Evolutionary conservation across 805 yeast genomes (phyloP).

Genomic region (Yamadazyma olivae): DNA sequence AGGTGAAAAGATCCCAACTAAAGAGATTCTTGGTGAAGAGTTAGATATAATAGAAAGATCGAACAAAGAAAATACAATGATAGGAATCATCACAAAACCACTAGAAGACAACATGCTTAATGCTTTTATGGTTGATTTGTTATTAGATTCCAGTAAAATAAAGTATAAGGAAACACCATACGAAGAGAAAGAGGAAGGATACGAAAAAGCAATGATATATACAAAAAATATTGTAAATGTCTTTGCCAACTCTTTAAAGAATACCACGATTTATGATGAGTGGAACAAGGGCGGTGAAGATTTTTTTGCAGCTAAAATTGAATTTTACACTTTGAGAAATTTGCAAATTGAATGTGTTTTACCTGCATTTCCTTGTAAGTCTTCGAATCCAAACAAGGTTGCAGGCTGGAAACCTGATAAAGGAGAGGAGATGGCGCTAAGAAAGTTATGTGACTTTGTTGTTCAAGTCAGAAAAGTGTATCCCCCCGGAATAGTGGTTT

Average conservation of each 20-base stretch:
- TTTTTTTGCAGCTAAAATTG: conserved; percentile 39
- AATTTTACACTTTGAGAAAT: conserved; percentile 48
- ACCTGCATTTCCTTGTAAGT: conserved; percentile 66
- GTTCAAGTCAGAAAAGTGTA: conserved; percentile 32
- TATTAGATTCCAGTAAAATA: not conserved
- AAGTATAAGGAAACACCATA: conserved; percentile 1
- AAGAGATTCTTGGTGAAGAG: not conserved
- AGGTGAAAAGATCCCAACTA: not conserved
- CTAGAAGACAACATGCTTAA: conserved; percentile 24
- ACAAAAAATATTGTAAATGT: conserved; percentile 27
- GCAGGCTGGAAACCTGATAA: conserved; percentile 48
- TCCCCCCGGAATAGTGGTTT: conserved; percentile 53
- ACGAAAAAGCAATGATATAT: too few relatives aligned
- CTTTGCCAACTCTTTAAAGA: conserved; percentile 47
- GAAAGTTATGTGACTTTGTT: conserved; percentile 29
- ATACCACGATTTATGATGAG: conserved; percentile 44
- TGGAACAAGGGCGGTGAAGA: conserved; percentile 49
- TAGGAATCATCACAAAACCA: conserved; percentile 29
- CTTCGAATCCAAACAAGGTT: conserved; percentile 55
- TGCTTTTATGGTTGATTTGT: conserved; percentile 24
- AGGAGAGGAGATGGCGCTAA: conserved; percentile 42
- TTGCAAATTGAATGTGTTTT: conserved; percentile 51
- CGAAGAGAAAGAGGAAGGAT: too few relatives aligned
- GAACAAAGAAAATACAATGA: conserved; percentile 10
- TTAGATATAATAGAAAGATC: not conserved